A percentile compares a stretch with the other conserved stretches of the same genome.
Conservation (phyloP, 2,329 filamentous ascomycete species). For the Alternaria consortialis region DNA sequence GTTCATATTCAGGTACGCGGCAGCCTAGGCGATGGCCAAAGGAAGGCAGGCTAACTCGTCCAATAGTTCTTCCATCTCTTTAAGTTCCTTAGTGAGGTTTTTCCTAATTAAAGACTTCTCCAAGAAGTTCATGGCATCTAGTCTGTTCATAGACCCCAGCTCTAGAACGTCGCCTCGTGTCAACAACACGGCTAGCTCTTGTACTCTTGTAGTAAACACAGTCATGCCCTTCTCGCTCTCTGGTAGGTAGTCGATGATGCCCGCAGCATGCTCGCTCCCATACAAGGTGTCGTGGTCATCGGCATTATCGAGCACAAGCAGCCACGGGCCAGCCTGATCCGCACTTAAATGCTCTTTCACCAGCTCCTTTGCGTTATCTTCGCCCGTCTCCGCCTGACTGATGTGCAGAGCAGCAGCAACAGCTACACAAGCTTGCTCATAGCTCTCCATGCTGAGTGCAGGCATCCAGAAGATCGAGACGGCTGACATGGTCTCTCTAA, state of each 20-base stretch:
- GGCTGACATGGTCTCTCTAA: slow-evolving; percentile 23
- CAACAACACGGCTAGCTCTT: no score
- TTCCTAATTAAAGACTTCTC: slow-evolving; percentile 17
- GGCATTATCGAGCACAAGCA: slow-evolving; percentile 22
- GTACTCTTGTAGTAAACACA: no score
- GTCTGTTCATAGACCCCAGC: no score
- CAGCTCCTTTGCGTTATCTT: slow-evolving; percentile 32
- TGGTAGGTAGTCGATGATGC: slow-evolving; percentile 22
- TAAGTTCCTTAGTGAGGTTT: not conserved
- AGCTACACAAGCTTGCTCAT: slow-evolving; percentile 25
- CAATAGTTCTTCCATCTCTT: slow-evolving; percentile 8
- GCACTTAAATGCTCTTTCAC: slow-evolving; percentile 31
- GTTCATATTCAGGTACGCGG: slow-evolving; percentile 53
- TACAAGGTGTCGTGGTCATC: slow-evolving; percentile 18
- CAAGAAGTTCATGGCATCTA: slow-evolving; percentile 7
- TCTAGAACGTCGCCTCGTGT: no score
- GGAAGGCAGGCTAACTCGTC: slow-evolving; percentile 52
- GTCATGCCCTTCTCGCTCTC: slow-evolving; percentile 19
- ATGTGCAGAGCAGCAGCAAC: slow-evolving; percentile 23
- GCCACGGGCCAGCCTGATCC: slow-evolving; percentile 18
- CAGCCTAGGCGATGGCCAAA: slow-evolving; percentile 49
- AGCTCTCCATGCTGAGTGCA: slow-evolving; percentile 32
- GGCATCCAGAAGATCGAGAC: slow-evolving; percentile 35
- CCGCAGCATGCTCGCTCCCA: slow-evolving; percentile 6
- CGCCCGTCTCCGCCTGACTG: slow-evolving; percentile 6